Evolutionary conservation across 1,139 yeast genomes (phyloP).

Genomic region (Protomyces arabidopsidicola): DNA sequence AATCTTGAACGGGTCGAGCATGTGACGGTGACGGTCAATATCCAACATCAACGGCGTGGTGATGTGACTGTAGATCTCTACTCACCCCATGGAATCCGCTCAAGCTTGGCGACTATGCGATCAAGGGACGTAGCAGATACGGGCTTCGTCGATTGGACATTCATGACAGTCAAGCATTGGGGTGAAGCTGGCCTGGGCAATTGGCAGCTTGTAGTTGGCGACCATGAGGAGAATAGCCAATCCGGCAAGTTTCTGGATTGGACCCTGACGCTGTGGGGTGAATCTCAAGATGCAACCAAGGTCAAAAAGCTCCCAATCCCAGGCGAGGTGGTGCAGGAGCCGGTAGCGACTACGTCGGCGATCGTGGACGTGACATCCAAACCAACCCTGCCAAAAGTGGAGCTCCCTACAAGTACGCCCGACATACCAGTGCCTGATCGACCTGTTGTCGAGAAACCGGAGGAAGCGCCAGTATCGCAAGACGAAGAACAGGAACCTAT

Average conservation of each 20-base stretch:
- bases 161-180: slow-evolving; percentile 97
- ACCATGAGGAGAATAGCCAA: slow-evolving; percentile 42
- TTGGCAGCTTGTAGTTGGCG: slow-evolving; percentile 69
- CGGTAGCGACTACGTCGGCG: neutral
- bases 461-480: neutral
- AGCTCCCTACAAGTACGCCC: neutral
- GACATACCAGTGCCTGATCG: neutral
- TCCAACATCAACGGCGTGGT: slow-evolving; percentile 65
- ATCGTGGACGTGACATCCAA: neutral
- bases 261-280: slow-evolving; percentile 82
- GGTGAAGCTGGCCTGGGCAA: slow-evolving; percentile 79
- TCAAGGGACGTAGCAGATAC: slow-evolving; percentile 50
- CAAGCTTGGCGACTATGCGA: slow-evolving; percentile 73
- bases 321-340: slow-evolving; percentile 7
- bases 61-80: slow-evolving; percentile 57
- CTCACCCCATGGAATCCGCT: slow-evolving; percentile 71
- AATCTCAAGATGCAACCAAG: slow-evolving; percentile 56
- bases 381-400: neutral
- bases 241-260: slow-evolving; percentile 57
- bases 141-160: slow-evolving; percentile 82
- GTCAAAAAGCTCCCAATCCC: slow-evolving; percentile 49
- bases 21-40: slow-evolving; percentile 72
- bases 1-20: slow-evolving; percentile 78
- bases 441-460: neutral
- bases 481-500: neutral